These are phyloP conservation scores for Mycosarcoma mackinlayi DNA, from an alignment of 1,284 basidiomycete genomes.

Conservation along the genomic window DNA sequence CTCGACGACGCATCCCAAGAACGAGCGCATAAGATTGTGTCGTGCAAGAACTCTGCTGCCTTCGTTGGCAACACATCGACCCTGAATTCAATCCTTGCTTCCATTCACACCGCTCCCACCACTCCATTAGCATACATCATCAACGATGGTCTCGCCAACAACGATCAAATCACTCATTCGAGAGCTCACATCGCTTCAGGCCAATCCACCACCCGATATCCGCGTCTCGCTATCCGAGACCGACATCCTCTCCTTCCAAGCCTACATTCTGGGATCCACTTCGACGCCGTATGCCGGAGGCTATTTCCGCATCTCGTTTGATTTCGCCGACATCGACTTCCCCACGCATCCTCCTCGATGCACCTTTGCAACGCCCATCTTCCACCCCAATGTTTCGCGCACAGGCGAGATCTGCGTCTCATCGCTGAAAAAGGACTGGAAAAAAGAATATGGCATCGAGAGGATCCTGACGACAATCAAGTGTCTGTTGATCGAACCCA, in stretches of 20 bases:
- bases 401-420: constrained; percentile 95
- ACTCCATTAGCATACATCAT: neutral
- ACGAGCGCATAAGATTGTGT: no score
- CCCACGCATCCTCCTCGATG: constrained; percentile 39
- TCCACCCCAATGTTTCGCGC: constrained; percentile 92
- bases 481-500: constrained; percentile 93
- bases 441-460: constrained; percentile 85
- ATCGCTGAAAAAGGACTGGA: constrained; percentile 97
- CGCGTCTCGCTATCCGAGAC: constrained; percentile 39
- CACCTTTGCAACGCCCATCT: constrained; percentile 74
- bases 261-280: constrained; percentile 71
- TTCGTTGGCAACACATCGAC: no score
- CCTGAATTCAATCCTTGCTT: neutral
- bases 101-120: neutral
- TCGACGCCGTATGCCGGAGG: constrained; percentile 82
- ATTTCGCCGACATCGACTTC: constrained; percentile 44
- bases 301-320: constrained; percentile 47
- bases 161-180: constrained; percentile 31
- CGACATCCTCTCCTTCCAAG: constrained; percentile 40
- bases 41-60: no score
- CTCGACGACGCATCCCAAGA: no score
- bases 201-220: constrained; percentile 25
- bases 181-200: constrained; percentile 29
- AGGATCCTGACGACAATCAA: constrained; percentile 87
- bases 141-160: constrained; percentile 32